Conservation (phyloP, 148 eudicot genomes). For the Rhododendron williamsianum region DNA sequence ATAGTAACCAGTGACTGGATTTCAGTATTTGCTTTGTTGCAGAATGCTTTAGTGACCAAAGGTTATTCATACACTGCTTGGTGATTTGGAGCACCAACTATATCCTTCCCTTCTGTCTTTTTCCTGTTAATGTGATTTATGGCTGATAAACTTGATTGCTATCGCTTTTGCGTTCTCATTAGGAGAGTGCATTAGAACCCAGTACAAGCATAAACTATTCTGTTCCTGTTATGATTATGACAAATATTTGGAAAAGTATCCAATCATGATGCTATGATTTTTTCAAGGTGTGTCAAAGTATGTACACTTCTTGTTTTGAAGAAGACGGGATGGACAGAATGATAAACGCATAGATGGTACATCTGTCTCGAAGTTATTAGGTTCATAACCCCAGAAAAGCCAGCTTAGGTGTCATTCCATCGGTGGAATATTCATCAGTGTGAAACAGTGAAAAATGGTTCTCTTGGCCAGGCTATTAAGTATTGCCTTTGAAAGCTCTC, state of each 20-base stretch:
- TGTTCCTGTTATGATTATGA: background rate
- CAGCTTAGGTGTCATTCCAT: background rate
- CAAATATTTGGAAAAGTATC: background rate
- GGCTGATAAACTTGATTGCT: background rate
- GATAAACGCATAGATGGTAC: background rate
- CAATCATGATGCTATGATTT: background rate
- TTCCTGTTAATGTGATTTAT: background rate
- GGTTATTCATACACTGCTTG: background rate
- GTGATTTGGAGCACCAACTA: conserved; percentile 2
- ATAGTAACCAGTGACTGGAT: background rate
- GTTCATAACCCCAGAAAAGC: background rate
- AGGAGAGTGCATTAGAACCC: background rate
- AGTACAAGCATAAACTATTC: background rate
- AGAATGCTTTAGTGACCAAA: conserved; percentile 1
- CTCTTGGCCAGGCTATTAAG: background rate
- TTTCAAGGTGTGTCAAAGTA: background rate
- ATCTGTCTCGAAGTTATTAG: background rate
- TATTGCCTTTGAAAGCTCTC: background rate
- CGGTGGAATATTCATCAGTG: background rate
- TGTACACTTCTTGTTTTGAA: background rate
- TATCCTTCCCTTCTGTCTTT: background rate
- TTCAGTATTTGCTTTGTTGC: background rate
- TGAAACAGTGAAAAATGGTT: background rate
- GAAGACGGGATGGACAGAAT: background rate
- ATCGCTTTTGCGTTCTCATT: background rate